phyloP scores from a whole-genome alignment of 768 basidiomycete species.

The Lactifluus subvellereus region DNA sequence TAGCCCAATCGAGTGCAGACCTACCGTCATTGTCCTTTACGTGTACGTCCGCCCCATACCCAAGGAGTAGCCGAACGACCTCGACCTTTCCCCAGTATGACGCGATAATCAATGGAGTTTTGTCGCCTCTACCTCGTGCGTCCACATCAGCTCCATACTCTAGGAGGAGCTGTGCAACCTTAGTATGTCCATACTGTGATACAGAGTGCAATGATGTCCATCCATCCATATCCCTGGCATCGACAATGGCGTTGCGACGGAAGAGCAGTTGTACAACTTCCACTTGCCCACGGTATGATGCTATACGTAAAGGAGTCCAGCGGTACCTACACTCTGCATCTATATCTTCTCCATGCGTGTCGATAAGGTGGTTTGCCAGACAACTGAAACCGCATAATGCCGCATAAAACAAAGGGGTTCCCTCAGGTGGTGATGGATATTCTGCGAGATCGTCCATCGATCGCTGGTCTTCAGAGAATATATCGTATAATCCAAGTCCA shows the following conservation, averaged over 20 bases:
- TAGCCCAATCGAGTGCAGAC: not conserved
- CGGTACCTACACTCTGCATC: not conserved
- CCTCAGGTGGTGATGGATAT: not conserved
- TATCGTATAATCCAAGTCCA: not conserved
- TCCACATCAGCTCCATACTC: not conserved
- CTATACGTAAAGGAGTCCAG: not conserved
- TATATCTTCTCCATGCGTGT: not conserved
- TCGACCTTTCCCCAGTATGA: not conserved
- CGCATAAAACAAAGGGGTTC: not conserved
- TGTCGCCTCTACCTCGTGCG: not conserved
- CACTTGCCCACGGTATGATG: not conserved
- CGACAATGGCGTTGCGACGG: not conserved
- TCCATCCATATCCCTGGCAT: not conserved
- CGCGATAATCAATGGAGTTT: not conserved
- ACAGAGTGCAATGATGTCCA: not conserved
- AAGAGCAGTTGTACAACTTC: not conserved
- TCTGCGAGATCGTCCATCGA: not conserved
- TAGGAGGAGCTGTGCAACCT: not conserved
- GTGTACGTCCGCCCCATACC: not conserved
- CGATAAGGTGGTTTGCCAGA: not conserved
- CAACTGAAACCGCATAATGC: not conserved
- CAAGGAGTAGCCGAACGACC: not conserved
- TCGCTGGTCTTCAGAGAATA: not conserved
- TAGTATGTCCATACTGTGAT: not conserved
- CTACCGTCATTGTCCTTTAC: not conserved